Evolutionary conservation across 2,329 filamentous ascomycete genomes (phyloP).

Genomic region (Trichophyton simii): DNA sequence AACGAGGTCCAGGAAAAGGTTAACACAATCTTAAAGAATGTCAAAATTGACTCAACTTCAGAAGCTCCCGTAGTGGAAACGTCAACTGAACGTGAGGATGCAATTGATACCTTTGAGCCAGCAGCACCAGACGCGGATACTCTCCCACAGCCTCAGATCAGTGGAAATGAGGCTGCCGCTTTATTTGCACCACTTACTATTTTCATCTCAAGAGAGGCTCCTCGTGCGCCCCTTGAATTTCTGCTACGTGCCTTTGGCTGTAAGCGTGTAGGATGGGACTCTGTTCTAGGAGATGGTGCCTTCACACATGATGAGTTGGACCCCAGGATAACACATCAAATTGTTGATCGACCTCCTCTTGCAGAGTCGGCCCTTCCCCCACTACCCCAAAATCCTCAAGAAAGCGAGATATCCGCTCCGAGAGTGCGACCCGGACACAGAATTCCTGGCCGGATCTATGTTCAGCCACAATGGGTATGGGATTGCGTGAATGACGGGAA

Average conservation of each 20-base stretch:
- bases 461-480: constrained; percentile 99
- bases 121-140: constrained; percentile 73
- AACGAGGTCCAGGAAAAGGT: constrained; percentile 58
- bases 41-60: constrained; percentile 30
- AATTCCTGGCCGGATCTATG: constrained; percentile 80
- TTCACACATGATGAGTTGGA: constrained; percentile 85
- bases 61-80: constrained; percentile 33
- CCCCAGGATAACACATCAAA: constrained; percentile 83
- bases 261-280: constrained; percentile 91
- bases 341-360: constrained; percentile 78
- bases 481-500: constrained; percentile 89
- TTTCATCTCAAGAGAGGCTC: constrained; percentile 87
- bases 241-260: constrained; percentile 88
- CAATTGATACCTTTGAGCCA: constrained; percentile 85
- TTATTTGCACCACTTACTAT: constrained; percentile 83
- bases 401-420: constrained; percentile 36
- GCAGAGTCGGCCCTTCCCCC: constrained; percentile 41
- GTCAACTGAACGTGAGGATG: constrained; percentile 39
- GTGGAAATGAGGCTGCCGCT: constrained; percentile 54
- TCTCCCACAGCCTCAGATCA: constrained; percentile 62
- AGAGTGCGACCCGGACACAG: constrained; percentile 51
- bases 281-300: constrained; percentile 76
- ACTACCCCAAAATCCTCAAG: constrained; percentile 32
- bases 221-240: constrained; percentile 81
- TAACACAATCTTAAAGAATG: constrained; percentile 39